Evolutionary conservation across 1,284 basidiomycete species (phyloP).

Genomic region (Pseudozyma pruni): DNA sequence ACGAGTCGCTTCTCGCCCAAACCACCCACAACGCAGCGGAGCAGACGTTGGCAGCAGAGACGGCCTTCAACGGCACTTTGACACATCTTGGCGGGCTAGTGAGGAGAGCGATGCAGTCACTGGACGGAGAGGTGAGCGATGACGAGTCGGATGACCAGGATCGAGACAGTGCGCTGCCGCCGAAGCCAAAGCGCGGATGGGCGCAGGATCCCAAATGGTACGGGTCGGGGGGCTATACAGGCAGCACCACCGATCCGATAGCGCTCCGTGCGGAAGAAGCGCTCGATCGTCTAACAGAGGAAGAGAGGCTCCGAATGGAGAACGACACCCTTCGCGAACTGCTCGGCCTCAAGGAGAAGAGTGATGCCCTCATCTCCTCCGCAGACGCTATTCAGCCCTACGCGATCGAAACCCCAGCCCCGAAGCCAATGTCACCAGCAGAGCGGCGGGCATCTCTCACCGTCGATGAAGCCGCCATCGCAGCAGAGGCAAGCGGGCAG

Average conservation of each 20-base stretch:
- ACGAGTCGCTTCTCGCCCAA: slow-evolving; percentile 79
- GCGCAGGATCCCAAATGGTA: slow-evolving; percentile 55
- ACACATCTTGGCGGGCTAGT: slow-evolving; percentile 55
- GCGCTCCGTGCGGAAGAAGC: slow-evolving; percentile 47
- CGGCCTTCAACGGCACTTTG: slow-evolving; percentile 50
- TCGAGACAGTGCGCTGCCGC: slow-evolving; percentile 6
- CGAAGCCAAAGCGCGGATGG: slow-evolving; percentile 37
- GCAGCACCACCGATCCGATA: slow-evolving; percentile 50
- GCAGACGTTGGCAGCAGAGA: slow-evolving; percentile 47
- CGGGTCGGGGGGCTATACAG: slow-evolving; percentile 62
- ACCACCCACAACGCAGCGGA: slow-evolving; percentile 53
- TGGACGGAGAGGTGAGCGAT: slow-evolving; percentile 53
- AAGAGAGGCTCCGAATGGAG: slow-evolving; percentile 60
- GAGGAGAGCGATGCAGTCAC: slow-evolving; percentile 49
- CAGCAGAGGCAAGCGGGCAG: slow-evolving; percentile 45
- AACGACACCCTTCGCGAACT: slow-evolving; percentile 63
- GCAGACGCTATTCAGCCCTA: background rate
- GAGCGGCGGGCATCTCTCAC: slow-evolving; percentile 38
- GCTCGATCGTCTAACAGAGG: slow-evolving; percentile 57
- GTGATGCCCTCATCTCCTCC: slow-evolving; percentile 30
- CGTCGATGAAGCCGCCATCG: slow-evolving; percentile 46
- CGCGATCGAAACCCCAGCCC: background rate
- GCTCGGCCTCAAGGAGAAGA: slow-evolving; percentile 51
- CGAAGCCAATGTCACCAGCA: slow-evolving; percentile 25
- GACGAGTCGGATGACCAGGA: slow-evolving; percentile 22